Conservation (phyloP, 495 filamentous ascomycete species). For the Daldinia decipiens region DNA sequence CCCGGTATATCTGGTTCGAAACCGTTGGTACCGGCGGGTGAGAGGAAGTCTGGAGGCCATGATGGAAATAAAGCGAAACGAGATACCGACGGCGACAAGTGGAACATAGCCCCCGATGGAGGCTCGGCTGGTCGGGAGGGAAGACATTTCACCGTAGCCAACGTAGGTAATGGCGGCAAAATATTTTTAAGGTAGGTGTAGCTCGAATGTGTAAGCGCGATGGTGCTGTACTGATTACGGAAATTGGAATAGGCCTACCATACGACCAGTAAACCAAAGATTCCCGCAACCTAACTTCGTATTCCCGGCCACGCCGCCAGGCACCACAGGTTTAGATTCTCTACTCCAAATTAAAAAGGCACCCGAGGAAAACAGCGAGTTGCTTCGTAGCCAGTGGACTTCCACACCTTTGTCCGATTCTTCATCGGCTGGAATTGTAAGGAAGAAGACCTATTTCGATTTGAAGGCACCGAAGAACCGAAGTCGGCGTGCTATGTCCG, state of each 20-base stretch:
- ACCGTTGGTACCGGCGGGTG: conserved; percentile 56
- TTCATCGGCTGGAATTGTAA: conserved; percentile 45
- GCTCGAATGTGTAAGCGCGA: conserved; percentile 21
- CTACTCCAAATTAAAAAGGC: conserved; percentile 48
- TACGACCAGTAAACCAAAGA: conserved; percentile 66
- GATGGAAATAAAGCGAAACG: conserved; percentile 51
- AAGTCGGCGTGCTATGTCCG: conserved; percentile 61
- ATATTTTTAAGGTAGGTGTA: conserved; percentile 88
- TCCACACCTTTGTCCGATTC: conserved; percentile 49
- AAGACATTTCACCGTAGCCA: conserved; percentile 90
- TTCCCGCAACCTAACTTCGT: conserved; percentile 68
- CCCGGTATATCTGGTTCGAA: conserved; percentile 46
- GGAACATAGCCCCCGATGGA: conserved; percentile 61
- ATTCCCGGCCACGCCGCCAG: conserved; percentile 67
- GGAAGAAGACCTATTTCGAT: conserved; percentile 47
- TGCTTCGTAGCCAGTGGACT: conserved; percentile 53
- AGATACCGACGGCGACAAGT: conserved; percentile 52
- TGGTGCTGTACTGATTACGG: conserved; percentile 14
- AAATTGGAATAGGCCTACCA: conserved; percentile 61
- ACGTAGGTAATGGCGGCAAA: conserved; percentile 91
- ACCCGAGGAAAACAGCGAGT: conserved; percentile 57
- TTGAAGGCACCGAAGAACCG: conserved; percentile 42
- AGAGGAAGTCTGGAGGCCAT: conserved; percentile 52
- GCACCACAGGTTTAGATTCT: conserved; percentile 64
- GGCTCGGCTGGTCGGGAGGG: conserved; percentile 66